Base-by-base conservation (phyloP, 352 stramenopile species). In the Pythium myriotylum region DNA sequence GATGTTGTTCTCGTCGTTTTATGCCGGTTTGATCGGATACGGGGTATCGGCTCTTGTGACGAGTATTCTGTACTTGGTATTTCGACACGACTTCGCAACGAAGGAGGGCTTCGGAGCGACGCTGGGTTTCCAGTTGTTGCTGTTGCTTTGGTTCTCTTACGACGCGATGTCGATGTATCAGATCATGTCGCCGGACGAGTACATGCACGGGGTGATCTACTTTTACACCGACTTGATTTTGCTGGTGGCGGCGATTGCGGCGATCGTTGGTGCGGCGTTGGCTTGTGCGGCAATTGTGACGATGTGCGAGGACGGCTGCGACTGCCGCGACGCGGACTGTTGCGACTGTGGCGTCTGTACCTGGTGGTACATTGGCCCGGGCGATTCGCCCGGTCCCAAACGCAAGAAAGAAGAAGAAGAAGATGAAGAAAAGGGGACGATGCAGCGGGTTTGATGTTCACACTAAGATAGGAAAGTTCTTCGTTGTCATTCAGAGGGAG, bases 191-290 rank as follows among this genome's bases (percentile, higher is more conserved):
- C 67, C 67, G n/a, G 67, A 72, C 54, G 62, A 70, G 62, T 75
- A 69, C 54, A 69, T 69, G 62, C 39, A 40, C 41, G 62, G 62
- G 20, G 62, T 69, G 6, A 59, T 69, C 47, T 91, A 84, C 70
- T 92, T 96, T 46, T 81, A 87, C 64, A 68, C 66, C 16, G 61
- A 77, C 52, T 37, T 64, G 22, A 37, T 57, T 4, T 16, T 49
- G 29, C 9, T 61, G 23, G 42, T 27, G 10, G 56, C 29, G 29
- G 29, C 29, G 29, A 35, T 35, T 29, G 29, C 20, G 20, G 40
- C 20, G 40, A 47, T 23, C 40, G 7, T 47, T 47, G 40, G 40
- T 14, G 40, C 40, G 20, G 40, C 40, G 17, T 7, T 47, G 40
- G 40, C 40, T 8, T 24, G 40, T 23, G 40, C 40, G 40, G 17